Percentiles rank a stretch among this genome's conserved stretches.
Evolutionary conservation across 371 early-diverging fungal genomes (phyloP).

Genomic region (Mortierella sp.): DNA sequence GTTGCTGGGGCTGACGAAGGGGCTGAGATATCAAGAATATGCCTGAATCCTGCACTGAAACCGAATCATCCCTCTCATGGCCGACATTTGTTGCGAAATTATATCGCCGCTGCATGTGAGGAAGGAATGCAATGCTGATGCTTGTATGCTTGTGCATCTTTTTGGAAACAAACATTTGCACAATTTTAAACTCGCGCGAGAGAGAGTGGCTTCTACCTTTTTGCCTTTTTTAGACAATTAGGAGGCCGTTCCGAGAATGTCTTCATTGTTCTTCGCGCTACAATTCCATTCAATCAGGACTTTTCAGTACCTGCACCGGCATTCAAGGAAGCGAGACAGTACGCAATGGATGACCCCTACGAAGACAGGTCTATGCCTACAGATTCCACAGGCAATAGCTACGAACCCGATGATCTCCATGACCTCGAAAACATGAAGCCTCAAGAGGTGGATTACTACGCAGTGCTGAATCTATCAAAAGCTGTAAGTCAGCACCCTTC

Average conservation of each 20-base stretch:
- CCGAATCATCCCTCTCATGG: neutral
- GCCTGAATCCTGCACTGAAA: neutral
- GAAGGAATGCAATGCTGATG: neutral
- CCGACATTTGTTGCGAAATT: neutral
- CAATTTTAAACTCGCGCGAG: neutral
- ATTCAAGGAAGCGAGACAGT: neutral
- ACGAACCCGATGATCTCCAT: conserved; percentile 59
- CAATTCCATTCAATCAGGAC: conserved; percentile 4
- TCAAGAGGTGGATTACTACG: conserved; percentile 80
- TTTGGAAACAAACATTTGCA: neutral
- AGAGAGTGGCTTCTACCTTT: neutral
- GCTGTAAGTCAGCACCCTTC: conserved; percentile 61
- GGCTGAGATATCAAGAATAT: neutral
- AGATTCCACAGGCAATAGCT: conserved; percentile 26
- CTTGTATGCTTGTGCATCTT: neutral
- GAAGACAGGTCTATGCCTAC: conserved; percentile 60
- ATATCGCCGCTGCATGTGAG: neutral
- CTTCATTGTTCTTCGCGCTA: neutral
- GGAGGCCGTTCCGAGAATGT: neutral
- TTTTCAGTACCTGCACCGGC: neutral
- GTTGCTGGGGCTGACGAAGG: neutral
- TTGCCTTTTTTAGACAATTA: neutral
- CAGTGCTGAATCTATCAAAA: conserved; percentile 84
- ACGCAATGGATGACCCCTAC: conserved; percentile 65
- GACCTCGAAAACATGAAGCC: conserved; percentile 66